Evolutionary conservation across 2,329 filamentous ascomycete species (phyloP).

Genomic region (Zymoseptoria tritici): DNA sequence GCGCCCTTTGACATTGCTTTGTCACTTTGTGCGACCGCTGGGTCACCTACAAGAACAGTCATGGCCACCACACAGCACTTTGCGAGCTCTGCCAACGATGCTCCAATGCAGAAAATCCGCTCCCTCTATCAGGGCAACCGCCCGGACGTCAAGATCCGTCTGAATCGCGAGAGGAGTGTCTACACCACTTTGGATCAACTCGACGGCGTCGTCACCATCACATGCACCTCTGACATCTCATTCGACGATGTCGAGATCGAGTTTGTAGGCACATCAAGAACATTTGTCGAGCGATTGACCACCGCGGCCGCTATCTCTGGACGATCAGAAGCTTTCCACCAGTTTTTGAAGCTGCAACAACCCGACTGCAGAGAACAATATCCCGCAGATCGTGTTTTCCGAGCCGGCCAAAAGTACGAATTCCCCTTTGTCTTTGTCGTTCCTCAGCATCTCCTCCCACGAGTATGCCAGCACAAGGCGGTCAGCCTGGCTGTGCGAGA

Average conservation of each 20-base stretch:
- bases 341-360: conserved; percentile 55
- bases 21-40: not conserved
- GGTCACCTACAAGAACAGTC: not conserved
- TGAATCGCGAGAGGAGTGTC: conserved; percentile 34
- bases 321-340: conserved; percentile 50
- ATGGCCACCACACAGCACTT: conserved; percentile 1
- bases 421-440: conserved; percentile 60
- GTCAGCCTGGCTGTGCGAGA: conserved; percentile 46
- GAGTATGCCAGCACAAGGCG: conserved; percentile 49
- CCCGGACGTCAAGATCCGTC: conserved; percentile 37
- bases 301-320: conserved; percentile 46
- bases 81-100: conserved; percentile 7
- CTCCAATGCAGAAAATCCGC: conserved; percentile 21
- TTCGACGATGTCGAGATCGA: conserved; percentile 54
- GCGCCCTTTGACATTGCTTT: not conserved
- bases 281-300: conserved; percentile 49
- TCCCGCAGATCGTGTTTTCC: conserved; percentile 48
- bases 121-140: conserved; percentile 25
- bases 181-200: conserved; percentile 54
- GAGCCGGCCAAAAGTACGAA: conserved; percentile 48
- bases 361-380: conserved; percentile 49
- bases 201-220: conserved; percentile 47
- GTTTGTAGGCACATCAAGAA: conserved; percentile 48
- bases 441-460: conserved; percentile 52
- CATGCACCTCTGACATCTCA: conserved; percentile 43